These are phyloP conservation scores for Penicillium subrubescens DNA, from an alignment of 495 filamentous ascomycete species.

Conservation along the genomic window DNA sequence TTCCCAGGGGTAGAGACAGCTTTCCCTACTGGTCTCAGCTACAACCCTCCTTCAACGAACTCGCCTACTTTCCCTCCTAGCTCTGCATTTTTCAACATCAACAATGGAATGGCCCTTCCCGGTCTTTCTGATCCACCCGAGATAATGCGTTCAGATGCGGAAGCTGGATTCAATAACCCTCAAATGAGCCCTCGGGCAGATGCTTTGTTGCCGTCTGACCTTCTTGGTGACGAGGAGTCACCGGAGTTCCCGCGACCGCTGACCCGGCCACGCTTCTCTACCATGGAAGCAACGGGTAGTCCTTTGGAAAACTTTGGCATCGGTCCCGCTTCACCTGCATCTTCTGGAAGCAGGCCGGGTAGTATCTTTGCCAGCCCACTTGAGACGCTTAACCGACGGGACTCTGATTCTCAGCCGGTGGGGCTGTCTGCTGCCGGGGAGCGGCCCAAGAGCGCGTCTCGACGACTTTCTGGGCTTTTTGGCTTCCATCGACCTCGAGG, in stretches of 20 bases:
- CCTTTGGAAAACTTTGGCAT: conserved; percentile 43
- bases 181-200: conserved; percentile 83
- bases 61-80: conserved; percentile 51
- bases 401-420: conserved; percentile 34
- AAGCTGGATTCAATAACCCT: conserved; percentile 58
- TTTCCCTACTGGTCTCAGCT: conserved; percentile 42
- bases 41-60: conserved; percentile 47
- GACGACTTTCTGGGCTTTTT: conserved; percentile 63
- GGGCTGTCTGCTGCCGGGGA: conserved; percentile 45
- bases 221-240: conserved; percentile 76
- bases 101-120: conserved; percentile 56
- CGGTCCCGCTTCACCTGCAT: conserved; percentile 71
- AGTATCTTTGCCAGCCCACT: conserved; percentile 71
- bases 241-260: conserved; percentile 52
- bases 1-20: conserved; percentile 42
- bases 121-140: conserved; percentile 43
- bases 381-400: conserved; percentile 60
- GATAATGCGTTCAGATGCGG: conserved; percentile 43
- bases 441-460: conserved; percentile 51
- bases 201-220: conserved; percentile 74
- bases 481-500: conserved; percentile 69
- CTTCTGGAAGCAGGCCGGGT: conserved; percentile 61
- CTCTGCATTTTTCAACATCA: conserved; percentile 60
- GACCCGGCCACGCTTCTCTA: conserved; percentile 41
- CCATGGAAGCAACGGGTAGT: conserved; percentile 37